phyloP scores from a whole-genome alignment of 2,329 filamentous ascomycete genomes.

The Trichoderma endophyticum region DNA sequence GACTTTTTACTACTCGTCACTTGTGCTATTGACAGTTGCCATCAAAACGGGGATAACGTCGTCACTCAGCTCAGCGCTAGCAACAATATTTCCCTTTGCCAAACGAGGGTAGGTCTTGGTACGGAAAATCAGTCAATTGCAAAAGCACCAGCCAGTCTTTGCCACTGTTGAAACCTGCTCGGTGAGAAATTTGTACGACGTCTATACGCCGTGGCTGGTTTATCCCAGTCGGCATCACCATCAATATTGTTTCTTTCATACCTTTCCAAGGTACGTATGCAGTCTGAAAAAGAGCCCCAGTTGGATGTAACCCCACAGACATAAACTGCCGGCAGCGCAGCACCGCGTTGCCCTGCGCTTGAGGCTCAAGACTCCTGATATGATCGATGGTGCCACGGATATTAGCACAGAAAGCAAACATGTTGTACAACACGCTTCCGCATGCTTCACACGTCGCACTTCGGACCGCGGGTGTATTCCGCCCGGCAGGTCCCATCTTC shows the following conservation, averaged over 20 bases:
- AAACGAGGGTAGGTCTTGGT: not conserved
- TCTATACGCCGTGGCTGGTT: not conserved
- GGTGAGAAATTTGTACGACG: not conserved
- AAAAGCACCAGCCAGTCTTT: not conserved
- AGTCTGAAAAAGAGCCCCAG: not conserved
- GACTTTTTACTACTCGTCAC: conserved; percentile 8
- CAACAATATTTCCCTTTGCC: not conserved
- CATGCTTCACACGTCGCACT: not conserved
- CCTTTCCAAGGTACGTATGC: not conserved
- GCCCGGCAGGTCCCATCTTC: not conserved
- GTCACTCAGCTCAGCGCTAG: conserved; percentile 7
- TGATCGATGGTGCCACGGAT: not conserved
- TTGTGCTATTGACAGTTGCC: not conserved
- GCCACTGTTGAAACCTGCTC: not conserved
- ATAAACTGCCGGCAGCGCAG: not conserved
- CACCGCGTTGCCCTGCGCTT: not conserved
- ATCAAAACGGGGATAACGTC: conserved; percentile 9
- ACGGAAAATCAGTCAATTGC: not conserved
- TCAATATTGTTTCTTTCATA: not conserved
- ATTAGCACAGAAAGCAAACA: not conserved
- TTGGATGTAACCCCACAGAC: conserved; percentile 1
- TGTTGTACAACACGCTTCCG: not conserved
- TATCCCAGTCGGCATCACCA: not conserved
- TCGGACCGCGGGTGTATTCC: not conserved
- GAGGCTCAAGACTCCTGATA: not conserved